phyloP scores from a whole-genome alignment of 1,284 basidiomycete species.

The Laetiporus sulphureus region DNA sequence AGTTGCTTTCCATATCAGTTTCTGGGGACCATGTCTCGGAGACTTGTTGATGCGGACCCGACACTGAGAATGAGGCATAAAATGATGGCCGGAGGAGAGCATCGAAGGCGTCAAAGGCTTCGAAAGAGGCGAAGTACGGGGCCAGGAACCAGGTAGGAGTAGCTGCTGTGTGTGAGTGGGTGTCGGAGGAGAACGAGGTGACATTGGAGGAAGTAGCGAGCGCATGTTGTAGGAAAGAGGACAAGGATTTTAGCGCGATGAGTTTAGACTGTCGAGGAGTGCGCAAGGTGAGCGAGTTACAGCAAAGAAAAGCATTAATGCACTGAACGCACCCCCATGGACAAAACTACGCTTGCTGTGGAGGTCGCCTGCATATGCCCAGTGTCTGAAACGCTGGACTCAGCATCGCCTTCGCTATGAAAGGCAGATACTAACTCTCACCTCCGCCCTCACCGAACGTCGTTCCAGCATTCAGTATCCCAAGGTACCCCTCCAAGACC shows the following conservation, averaged over 20 bases:
- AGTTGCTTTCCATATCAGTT: slow-evolving; percentile 15
- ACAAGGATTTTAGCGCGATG: slow-evolving; percentile 23
- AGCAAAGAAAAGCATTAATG: background rate
- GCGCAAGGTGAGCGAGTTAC: background rate
- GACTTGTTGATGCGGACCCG: background rate
- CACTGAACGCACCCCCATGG: slow-evolving; percentile 43
- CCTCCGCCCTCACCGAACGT: slow-evolving; percentile 54
- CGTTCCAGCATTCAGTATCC: slow-evolving; percentile 61
- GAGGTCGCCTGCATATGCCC: slow-evolving; percentile 50
- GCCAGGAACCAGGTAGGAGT: slow-evolving; percentile 46
- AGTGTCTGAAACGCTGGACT: slow-evolving; percentile 10
- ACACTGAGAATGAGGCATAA: slow-evolving; percentile 2
- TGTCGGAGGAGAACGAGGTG: slow-evolving; percentile 6
- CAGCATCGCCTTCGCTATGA: background rate
- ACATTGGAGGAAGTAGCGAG: slow-evolving; percentile 7
- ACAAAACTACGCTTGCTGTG: slow-evolving; percentile 58
- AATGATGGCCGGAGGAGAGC: slow-evolving; percentile 24
- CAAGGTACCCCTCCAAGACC: slow-evolving; percentile 70
- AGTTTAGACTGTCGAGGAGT: slow-evolving; percentile 39
- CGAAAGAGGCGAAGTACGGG: slow-evolving; percentile 39
- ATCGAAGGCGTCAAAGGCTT: slow-evolving; percentile 45
- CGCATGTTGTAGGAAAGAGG: slow-evolving; percentile 19
- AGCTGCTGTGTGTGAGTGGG: background rate
- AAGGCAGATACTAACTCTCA: slow-evolving; percentile 16
- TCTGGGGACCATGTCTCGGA: slow-evolving; percentile 14